Base-by-base conservation (phyloP, 805 yeast species). In the Ogataea zsoltii region DNA sequence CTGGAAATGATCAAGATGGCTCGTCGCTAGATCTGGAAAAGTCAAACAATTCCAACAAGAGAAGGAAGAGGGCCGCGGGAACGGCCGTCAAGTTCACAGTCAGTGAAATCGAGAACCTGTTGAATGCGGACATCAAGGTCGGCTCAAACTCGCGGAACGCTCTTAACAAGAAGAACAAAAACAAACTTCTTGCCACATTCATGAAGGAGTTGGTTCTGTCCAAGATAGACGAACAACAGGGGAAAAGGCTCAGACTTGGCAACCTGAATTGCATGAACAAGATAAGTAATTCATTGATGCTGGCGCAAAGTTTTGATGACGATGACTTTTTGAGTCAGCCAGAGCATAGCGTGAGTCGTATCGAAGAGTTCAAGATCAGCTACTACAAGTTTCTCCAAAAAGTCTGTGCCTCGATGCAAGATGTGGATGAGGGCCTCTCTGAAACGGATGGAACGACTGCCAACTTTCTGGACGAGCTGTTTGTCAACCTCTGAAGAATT, bases 171-270 rank as follows among this genome's bases (percentile, higher is more conserved):
- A 55, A 57, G 28, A 55, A 55, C 28, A 61, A 57, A 39, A 58
- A 62, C 38, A 57, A 53, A 41, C 38, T 58, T 7, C 36, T 63
- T 25, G 58, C 65, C 15, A 47, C 46, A 6, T 65, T 65, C 46
- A 36, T 66, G 2, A 56, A 51, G 41, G 67, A 65, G 15, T 35
- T 58, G 17, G 33, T 61, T 4, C 33, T 43, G 10, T 42, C 44
- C n/a, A 58, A 61, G 38, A 40, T 54, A 29, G 51, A 45, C 12
- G 50, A 56, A 41, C 43, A 49, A 7, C 50, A 56, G 32, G 31
- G 25, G 2, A 43, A 46, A 45, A 55, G 69, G 39, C 28, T 48
- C 7, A 39, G 33, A 7, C 30, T 42, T 15, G 69, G 69, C 7
- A 63, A 63, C 38, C 46, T 64, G 45, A 51, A 48, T 21, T 50